Evolutionary conservation across 805 yeast species (phyloP), one percentile per base, ranked within the genome.

Genomic region (Spathaspora boniae): DNA sequence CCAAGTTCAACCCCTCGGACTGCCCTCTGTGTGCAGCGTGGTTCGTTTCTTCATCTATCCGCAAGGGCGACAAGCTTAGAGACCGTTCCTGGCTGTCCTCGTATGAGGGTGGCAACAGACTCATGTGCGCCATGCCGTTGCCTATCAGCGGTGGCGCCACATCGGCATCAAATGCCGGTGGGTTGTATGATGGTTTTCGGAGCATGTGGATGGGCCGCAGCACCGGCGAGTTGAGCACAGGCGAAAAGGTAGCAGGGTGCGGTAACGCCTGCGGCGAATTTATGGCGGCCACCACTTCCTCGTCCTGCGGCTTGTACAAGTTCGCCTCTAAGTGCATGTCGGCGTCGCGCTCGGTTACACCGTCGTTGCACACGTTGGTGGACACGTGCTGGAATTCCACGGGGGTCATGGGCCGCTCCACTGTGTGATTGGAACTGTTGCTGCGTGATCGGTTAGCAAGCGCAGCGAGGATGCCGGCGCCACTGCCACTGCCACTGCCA

Each of bases 211-310:
- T 70, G 0, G 86, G 84, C 22, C 82, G 46, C 25, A 43, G 46
- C 6, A 52, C 21, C 22, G 72, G 62, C 5, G 62, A 50, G 8
- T 57, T 55, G 5, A 75, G 53, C n/a, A n/a, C n/a, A 2, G 76
- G 65, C 1, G 82, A 74, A 33, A 60, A 49, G 1, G 62, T 55
- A 2, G 47, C 58, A 4, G 62, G 59, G 43, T 54, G 60, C 2
- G 86, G 86, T 30, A 70, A 51, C 4, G 86, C 87, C 42, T 78
- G 88, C 1, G 85, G 83, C 1, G 86, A 78, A 20, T 70, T 60
- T 34, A 78, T 46, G 34, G 65, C 74, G 4, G 65, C 53, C 9
- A 46, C 42, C 1, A 42, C 33, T 4, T 69, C 70, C 15, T 70
- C 51, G 14, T 29, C 29, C 1, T 61, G 68, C 0, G 88, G 89